Evolutionary conservation across 2,329 filamentous ascomycete species (phyloP).

Genomic region (Thelonectria rubi): DNA sequence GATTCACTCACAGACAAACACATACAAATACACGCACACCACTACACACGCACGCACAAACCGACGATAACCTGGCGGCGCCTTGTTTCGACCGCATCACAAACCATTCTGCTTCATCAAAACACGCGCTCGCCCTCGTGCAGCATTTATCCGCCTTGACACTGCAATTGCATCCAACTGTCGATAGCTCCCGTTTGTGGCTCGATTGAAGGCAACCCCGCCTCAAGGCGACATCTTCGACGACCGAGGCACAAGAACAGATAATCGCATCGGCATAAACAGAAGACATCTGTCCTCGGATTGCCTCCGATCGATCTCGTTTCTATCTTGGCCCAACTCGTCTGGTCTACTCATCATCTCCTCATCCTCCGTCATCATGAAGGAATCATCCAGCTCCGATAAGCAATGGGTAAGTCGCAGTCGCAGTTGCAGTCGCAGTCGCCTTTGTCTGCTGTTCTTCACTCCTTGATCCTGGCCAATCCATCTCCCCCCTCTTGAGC

Average conservation of each 20-base stretch:
- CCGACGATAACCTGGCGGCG: not conserved
- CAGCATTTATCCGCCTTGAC: not conserved
- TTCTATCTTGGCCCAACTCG: not conserved
- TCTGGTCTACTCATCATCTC: constrained; percentile 12
- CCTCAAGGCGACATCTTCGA: constrained; percentile 1
- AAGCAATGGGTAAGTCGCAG: constrained; percentile 59
- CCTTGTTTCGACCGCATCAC: constrained; percentile 1
- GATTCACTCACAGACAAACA: not conserved
- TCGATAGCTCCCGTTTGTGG: not conserved
- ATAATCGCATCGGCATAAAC: not conserved
- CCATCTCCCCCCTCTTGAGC: constrained; percentile 25
- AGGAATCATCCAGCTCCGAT: constrained; percentile 45
- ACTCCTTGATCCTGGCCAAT: constrained; percentile 21
- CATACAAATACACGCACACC: too few species aligned
- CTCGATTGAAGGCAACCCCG: constrained; percentile 7
- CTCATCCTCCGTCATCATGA: constrained; percentile 29
- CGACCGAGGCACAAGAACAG: not conserved
- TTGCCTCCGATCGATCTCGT: constrained; percentile 7
- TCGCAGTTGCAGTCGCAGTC: not conserved
- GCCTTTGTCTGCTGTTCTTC: constrained; percentile 16
- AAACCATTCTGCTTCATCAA: not conserved
- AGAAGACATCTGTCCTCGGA: not conserved
- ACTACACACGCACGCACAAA: too few species aligned
- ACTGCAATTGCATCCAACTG: not conserved
- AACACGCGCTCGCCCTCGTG: too few species aligned